Evolutionary conservation across 345 rosid genomes (phyloP), one percentile per base, ranked within the genome.

Genomic region (Odontarrhena argentea): DNA sequence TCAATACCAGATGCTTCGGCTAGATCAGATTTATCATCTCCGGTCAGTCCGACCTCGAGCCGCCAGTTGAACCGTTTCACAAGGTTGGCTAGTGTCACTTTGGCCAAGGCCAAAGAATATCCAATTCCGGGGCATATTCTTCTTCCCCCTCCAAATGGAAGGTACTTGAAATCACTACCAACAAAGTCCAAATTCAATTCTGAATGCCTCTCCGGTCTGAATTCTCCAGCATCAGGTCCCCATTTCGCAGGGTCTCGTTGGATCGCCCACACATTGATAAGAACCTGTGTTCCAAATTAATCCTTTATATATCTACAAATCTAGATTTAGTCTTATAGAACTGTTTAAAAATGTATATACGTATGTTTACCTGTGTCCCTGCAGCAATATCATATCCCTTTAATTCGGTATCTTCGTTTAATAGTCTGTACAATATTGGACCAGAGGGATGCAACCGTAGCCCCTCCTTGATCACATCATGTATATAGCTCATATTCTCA

Each of bases 161-260:
- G 13, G 24, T 10, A 55, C 60, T 34, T 34, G 24, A 30, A 26
- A 35, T 55, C 43, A 7, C 35, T 15, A 10, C 60, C 60, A 2
- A 4, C 5, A n/a, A 32, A 55, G 6, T 13, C 25, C 8, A 55
- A 5, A 26, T 7, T 7, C 13, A 10, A 32, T 1, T 32, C 10
- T 6, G 14, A 28, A 37, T 32, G 43, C 49, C 85, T 73, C 13
- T 44, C 53, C 0, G 87, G 87, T 35, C 79, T 79, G 62, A 77
- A 79, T 38, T 73, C 76, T 28, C 63, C 46, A 4, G 79, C 77
- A 11, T 81, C 82, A 1, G 64, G 40, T 32, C 87, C 87, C 83
- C 87, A 79, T 30, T 36, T 66, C 26, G 61, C 69, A 26, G 73
- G 51, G 42, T 77, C 63, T 28, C 74, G 60, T n/a, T 50, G 70